phyloP scores from a whole-genome alignment of 202 grass and related monocot species.

The Zizania palustris region DNA sequence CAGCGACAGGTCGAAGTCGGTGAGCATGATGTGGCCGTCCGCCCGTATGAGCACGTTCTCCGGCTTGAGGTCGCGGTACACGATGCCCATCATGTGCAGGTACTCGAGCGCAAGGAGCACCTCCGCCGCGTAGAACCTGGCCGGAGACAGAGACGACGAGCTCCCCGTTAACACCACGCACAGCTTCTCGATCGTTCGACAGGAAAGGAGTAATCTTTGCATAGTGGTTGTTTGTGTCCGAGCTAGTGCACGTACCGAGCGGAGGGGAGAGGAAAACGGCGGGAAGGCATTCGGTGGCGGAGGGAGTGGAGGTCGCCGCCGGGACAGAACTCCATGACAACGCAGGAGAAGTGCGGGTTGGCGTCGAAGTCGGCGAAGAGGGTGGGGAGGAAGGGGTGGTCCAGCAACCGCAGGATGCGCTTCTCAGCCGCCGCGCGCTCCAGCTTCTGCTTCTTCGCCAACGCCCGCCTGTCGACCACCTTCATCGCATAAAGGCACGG shows the following conservation, averaged over 20 bases:
- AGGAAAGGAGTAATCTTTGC: background rate
- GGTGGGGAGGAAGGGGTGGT: slow-evolving; percentile 88
- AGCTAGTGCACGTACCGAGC: slow-evolving; percentile 15
- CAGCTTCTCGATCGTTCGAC: background rate
- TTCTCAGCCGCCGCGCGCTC: slow-evolving; percentile 70
- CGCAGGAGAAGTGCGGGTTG: slow-evolving; percentile 66
- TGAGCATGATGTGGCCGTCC: slow-evolving; percentile 90
- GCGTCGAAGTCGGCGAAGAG: slow-evolving; percentile 93
- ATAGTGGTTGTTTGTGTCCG: background rate
- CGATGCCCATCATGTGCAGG: slow-evolving; percentile 77
- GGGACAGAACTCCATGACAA: slow-evolving; percentile 86
- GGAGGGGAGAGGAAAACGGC: slow-evolving; percentile 60
- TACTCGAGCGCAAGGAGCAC: slow-evolving; percentile 80
- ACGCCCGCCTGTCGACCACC: slow-evolving; percentile 69
- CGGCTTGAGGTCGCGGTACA: slow-evolving; percentile 89
- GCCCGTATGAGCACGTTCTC: slow-evolving; percentile 84
- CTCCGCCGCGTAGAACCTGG: slow-evolving; percentile 89
- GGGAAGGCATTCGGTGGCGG: slow-evolving; percentile 68
- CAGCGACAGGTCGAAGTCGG: slow-evolving; percentile 79
- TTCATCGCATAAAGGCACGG: slow-evolving; percentile 81
- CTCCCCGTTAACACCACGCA: background rate
- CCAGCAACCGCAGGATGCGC: slow-evolving; percentile 63
- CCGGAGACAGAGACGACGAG: no score
- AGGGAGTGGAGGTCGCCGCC: slow-evolving; percentile 90
- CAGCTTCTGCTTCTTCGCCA: slow-evolving; percentile 71